Conservation (phyloP, 257 asterid genomes). For the Osmanthus fragrans region DNA sequence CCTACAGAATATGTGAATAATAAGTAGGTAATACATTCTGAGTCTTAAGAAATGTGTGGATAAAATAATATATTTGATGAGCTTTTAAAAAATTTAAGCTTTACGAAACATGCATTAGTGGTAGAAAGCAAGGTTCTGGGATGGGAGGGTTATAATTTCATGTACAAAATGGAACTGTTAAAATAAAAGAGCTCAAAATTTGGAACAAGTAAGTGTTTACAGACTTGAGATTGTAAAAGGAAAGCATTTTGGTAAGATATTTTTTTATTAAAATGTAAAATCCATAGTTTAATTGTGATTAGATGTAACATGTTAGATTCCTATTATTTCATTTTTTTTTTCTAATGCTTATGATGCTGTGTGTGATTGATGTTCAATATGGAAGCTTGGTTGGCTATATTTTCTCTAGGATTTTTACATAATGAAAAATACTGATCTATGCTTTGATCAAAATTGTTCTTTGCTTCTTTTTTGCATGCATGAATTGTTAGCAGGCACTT, state of each 20-base stretch:
- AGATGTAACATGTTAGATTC: neutral
- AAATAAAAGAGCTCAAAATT: neutral
- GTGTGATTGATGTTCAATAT: neutral
- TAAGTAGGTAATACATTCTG: too few relatives aligned
- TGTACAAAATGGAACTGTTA: neutral
- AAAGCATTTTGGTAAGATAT: neutral
- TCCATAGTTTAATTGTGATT: neutral
- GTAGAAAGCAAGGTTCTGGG: neutral
- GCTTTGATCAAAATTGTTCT: conserved; percentile 2
- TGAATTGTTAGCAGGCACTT: conserved; percentile 8
- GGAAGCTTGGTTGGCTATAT: neutral
- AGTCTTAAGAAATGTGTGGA: too few relatives aligned
- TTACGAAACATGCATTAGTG: neutral
- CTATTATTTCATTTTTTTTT: neutral
- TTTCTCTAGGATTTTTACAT: conserved; percentile 1
- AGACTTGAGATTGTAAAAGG: neutral
- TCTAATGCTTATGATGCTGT: neutral
- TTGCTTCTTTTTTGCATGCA: conserved; percentile 1
- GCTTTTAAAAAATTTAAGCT: too few relatives aligned
- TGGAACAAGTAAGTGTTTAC: neutral
- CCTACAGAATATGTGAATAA: too few relatives aligned
- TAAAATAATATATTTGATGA: too few relatives aligned
- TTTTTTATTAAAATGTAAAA: neutral
- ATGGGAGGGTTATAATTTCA: neutral
- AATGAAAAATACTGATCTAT: neutral